These are phyloP conservation scores for Lycium ferocissimum DNA, from an alignment of 257 asterid genomes.

Conservation along the genomic window DNA sequence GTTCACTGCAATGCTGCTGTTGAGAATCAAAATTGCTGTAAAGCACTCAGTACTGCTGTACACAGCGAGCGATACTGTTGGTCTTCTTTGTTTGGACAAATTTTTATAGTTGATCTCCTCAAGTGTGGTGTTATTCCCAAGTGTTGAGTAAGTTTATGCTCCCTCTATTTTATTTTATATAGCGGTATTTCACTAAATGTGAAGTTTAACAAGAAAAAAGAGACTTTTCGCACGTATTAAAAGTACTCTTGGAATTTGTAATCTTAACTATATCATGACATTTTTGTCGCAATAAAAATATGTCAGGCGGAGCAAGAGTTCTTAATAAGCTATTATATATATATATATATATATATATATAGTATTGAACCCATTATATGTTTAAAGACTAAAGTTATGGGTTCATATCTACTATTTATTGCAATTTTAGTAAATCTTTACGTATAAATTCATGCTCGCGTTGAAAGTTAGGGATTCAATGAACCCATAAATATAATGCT, in stretches of 20 bases:
- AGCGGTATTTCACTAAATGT: neutral
- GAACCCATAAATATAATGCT: no score
- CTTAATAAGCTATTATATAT: neutral
- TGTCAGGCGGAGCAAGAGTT: neutral
- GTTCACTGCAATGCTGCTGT: neutral
- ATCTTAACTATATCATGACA: neutral
- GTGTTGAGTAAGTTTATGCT: slow-evolving; percentile 3
- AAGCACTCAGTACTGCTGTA: neutral
- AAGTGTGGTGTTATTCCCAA: neutral
- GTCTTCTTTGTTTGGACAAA: slow-evolving; percentile 28
- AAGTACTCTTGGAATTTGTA: neutral
- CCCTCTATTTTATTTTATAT: no score
- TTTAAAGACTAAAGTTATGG: no score
- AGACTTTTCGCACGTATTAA: neutral
- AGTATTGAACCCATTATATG: no score
- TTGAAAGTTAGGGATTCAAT: no score
- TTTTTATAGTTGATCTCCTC: neutral
- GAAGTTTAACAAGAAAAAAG: neutral
- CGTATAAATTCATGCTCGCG: no score
- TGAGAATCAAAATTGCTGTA: slow-evolving; percentile 7
- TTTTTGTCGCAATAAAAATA: neutral
- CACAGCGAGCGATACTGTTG: neutral
- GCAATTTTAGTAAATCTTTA: no score
- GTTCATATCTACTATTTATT: no score
- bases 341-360: no score